Evolutionary conservation across 2,329 filamentous ascomycete species (phyloP).

Genomic region (Teratosphaeria zuluensis): DNA sequence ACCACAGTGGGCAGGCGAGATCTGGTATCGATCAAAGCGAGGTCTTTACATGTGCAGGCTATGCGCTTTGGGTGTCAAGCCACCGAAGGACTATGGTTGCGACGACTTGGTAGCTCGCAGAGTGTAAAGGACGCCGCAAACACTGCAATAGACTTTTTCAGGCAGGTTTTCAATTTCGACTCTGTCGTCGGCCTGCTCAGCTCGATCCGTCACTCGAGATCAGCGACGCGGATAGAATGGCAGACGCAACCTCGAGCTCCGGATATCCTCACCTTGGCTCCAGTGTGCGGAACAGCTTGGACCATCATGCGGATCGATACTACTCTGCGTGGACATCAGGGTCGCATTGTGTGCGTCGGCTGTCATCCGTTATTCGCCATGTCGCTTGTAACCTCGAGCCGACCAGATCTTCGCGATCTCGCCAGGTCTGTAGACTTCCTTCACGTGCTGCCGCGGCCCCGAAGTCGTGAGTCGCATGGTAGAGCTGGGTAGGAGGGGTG

Average conservation of each 20-base stretch:
- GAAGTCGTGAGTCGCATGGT: neutral
- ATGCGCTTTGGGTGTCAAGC: no score
- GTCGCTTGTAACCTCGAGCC: neutral
- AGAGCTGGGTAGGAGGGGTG: neutral
- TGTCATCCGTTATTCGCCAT: neutral
- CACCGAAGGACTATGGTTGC: no score
- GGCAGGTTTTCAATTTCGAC: no score
- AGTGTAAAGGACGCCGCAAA: no score
- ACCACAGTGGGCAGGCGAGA: no score
- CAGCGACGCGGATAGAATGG: no score
- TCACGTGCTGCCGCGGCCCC: neutral
- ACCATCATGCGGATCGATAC: neutral
- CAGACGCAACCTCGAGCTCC: neutral
- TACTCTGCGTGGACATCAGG: neutral
- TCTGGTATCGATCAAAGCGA: no score
- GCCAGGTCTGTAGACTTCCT: neutral
- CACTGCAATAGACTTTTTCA: no score
- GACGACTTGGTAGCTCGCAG: no score
- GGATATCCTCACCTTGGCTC: neutral
- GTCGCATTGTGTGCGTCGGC: neutral
- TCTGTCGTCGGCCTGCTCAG: no score
- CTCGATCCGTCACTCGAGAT: no score
- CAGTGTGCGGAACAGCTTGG: neutral
- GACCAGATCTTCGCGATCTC: neutral
- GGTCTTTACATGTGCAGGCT: no score